Percentiles rank a stretch among this genome's conserved stretches.
These are phyloP conservation scores for Aureobasidium pullulans DNA, from an alignment of 2,329 filamentous ascomycete genomes.

Conservation along the genomic window DNA sequence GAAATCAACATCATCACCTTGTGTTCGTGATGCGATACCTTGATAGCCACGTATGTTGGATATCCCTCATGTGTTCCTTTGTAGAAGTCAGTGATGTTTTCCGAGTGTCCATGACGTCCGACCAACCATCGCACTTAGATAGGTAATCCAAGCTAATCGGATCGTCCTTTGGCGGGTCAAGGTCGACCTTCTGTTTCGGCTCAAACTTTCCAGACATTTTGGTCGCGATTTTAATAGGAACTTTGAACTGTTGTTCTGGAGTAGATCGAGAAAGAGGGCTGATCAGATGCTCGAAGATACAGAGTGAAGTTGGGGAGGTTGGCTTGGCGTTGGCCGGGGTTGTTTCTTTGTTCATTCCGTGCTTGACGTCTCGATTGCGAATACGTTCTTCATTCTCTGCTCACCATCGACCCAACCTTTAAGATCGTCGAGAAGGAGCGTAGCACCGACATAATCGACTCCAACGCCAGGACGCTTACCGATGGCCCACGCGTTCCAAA, in stretches of 20 bases:
- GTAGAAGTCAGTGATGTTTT: neutral
- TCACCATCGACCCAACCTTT: no score
- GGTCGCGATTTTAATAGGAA: neutral
- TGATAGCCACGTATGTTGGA: slow-evolving; percentile 55
- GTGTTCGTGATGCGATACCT: slow-evolving; percentile 26
- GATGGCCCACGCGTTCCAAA: no score
- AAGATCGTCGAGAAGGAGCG: no score
- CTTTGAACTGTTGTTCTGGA: neutral
- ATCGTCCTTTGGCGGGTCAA: slow-evolving; percentile 82
- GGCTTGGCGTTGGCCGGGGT: slow-evolving; percentile 7
- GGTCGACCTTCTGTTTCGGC: slow-evolving; percentile 66
- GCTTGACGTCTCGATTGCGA: neutral
- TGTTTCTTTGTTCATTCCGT: neutral
- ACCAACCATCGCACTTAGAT: slow-evolving; percentile 68
- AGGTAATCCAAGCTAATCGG: slow-evolving; percentile 75
- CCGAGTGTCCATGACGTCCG: neutral
- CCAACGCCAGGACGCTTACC: no score
- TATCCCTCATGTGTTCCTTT: slow-evolving; percentile 57
- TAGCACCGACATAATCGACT: no score
- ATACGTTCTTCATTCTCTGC: no score
- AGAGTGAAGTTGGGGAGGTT: neutral
- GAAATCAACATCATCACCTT: neutral
- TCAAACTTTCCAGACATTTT: slow-evolving; percentile 47
- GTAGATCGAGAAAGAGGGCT: neutral
- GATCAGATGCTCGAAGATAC: neutral